Percentiles rank a stretch among this genome's conserved stretches.
phyloP scores from a whole-genome alignment of 768 basidiomycete genomes.

The Phanerodontia chrysosporium region DNA sequence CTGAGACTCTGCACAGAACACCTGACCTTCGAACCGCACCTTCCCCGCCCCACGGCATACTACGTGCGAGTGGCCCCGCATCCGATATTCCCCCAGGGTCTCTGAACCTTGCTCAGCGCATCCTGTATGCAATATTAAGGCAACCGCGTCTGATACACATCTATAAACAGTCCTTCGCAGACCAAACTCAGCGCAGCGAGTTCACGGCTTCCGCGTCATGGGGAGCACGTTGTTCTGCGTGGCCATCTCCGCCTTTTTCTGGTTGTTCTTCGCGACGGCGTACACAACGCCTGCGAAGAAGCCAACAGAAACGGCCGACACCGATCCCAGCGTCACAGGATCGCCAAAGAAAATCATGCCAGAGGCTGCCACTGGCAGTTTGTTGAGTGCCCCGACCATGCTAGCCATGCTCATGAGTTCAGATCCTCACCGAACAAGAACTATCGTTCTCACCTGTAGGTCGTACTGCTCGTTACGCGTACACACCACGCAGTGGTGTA shows the following conservation, averaged over 20 bases:
- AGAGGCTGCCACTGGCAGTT: conserved; percentile 96
- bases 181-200: background rate
- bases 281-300: conserved; percentile 92
- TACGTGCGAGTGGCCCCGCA: background rate
- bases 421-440: background rate
- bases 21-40: background rate
- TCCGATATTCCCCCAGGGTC: background rate
- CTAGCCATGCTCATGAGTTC: conserved; percentile 32
- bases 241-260: conserved; percentile 70
- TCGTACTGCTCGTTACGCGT: conserved; percentile 92
- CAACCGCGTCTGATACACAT: background rate
- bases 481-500: conserved; percentile 99
- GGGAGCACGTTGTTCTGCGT: conserved; percentile 54
- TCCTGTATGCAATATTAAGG: background rate
- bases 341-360: conserved; percentile 98
- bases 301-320: conserved; percentile 82
- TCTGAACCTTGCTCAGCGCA: background rate
- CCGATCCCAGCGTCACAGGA: conserved; percentile 79
- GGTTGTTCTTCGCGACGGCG: conserved; percentile 91
- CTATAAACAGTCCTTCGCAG: background rate
- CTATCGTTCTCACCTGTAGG: conserved; percentile 78
- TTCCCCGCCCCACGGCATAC: background rate
- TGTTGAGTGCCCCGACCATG: conserved; percentile 97
- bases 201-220: conserved; percentile 44
- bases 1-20: background rate